These are phyloP conservation scores for Chrysosporium queenslandicum DNA, from an alignment of 2,329 filamentous ascomycete species.

Conservation along the genomic window DNA sequence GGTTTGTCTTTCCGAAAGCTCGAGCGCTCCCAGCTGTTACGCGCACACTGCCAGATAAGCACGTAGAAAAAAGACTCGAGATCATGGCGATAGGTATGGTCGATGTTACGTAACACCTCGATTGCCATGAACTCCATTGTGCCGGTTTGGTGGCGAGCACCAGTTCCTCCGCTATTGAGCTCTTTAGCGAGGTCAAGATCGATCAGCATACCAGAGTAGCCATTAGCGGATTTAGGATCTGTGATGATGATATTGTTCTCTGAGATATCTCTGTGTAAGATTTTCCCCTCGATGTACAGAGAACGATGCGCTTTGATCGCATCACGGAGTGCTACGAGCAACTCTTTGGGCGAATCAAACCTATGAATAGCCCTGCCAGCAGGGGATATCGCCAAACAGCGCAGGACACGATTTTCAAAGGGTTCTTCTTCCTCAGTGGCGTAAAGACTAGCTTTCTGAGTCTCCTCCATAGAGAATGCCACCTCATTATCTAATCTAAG, in stretches of 20 bases:
- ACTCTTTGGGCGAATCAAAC: conserved; percentile 25
- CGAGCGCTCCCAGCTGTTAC: neutral
- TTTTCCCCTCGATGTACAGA: conserved; percentile 25
- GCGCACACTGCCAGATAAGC: conserved; percentile 14
- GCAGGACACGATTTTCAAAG: conserved; percentile 25
- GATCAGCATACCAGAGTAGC: conserved; percentile 27
- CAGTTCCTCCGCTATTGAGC: conserved; percentile 16
- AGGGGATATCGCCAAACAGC: conserved; percentile 26
- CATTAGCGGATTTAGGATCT: conserved; percentile 14
- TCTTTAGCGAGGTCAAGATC: conserved; percentile 29
- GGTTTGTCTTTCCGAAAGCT: neutral
- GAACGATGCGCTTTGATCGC: conserved; percentile 32
- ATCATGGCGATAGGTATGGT: conserved; percentile 29
- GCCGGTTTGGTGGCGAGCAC: conserved; percentile 13
- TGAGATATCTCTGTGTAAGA: conserved; percentile 33
- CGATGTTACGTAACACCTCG: conserved; percentile 24
- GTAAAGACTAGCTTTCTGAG: conserved; percentile 4
- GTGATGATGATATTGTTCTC: conserved; percentile 34
- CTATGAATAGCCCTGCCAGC: conserved; percentile 23
- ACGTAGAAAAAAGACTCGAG: conserved; percentile 29
- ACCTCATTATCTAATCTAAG: conserved; percentile 8
- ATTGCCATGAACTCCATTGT: conserved; percentile 29
- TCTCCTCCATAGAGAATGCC: neutral
- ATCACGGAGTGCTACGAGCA: conserved; percentile 30
- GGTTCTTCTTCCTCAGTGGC: conserved; percentile 8